Percentiles rank a stretch among this genome's conserved stretches.
Evolutionary conservation across 495 filamentous ascomycete species (phyloP).

Genomic region (Alectoria sarmentosa): DNA sequence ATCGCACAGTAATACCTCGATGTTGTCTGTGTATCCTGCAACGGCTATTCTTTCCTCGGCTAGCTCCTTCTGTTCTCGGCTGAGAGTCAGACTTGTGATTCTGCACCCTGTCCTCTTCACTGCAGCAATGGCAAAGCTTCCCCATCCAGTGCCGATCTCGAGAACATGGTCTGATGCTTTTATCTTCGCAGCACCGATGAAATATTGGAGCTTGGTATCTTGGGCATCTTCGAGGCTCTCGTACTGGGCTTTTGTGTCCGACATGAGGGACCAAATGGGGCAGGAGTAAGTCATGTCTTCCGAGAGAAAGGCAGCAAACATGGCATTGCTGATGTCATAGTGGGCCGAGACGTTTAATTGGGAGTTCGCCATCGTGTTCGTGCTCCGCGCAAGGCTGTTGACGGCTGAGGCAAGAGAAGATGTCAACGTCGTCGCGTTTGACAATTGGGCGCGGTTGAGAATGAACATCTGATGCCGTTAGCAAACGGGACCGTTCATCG

Average conservation of each 20-base stretch:
- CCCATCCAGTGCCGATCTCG: slow-evolving; percentile 67
- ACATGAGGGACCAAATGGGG: slow-evolving; percentile 52
- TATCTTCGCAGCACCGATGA: slow-evolving; percentile 54
- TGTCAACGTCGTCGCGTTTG: slow-evolving; percentile 50
- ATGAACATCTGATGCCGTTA: slow-evolving; percentile 51
- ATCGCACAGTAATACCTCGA: slow-evolving; percentile 54
- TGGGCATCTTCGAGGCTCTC: slow-evolving; percentile 60
- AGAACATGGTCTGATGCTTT: slow-evolving; percentile 56
- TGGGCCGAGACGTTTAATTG: slow-evolving; percentile 61
- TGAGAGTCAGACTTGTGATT: slow-evolving; percentile 56
- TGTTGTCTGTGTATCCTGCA: slow-evolving; percentile 44
- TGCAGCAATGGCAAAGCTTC: slow-evolving; percentile 57
- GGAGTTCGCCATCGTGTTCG: slow-evolving; percentile 58
- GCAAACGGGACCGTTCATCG: slow-evolving; percentile 5
- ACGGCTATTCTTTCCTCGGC: slow-evolving; percentile 50
- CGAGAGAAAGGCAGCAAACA: slow-evolving; percentile 67
- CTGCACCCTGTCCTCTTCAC: slow-evolving; percentile 52
- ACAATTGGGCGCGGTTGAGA: slow-evolving; percentile 49
- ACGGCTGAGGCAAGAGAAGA: slow-evolving; percentile 48
- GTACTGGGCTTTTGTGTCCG: slow-evolving; percentile 29
- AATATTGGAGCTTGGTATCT: slow-evolving; percentile 52
- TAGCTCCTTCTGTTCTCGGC: slow-evolving; percentile 52
- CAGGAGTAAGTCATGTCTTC: slow-evolving; percentile 72
- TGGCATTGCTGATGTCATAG: slow-evolving; percentile 67
- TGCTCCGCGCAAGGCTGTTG: slow-evolving; percentile 45